These are phyloP conservation scores for Pichia scutulata DNA, from an alignment of 805 yeast species.

Conservation along the genomic window DNA sequence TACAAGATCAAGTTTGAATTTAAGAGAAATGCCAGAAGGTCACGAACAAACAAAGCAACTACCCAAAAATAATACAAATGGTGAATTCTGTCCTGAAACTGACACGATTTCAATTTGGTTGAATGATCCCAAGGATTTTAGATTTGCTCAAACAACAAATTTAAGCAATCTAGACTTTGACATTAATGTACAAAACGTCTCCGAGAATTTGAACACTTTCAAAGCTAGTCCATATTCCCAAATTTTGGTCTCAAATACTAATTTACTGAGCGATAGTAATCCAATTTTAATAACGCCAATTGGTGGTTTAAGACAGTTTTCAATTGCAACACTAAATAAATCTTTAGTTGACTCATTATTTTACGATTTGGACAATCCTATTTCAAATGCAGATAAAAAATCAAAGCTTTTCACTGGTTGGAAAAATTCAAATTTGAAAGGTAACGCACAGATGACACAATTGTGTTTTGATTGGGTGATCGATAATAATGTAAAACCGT, in stretches of 20 bases:
- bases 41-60: too few species aligned
- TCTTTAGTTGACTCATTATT: slow-evolving; percentile 17
- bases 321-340: slow-evolving; percentile 24
- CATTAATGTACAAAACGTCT: neutral
- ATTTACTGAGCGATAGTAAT: slow-evolving; percentile 6
- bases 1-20: slow-evolving; percentile 14
- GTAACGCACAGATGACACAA: slow-evolving; percentile 27
- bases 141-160: slow-evolving; percentile 8
- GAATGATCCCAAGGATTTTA: slow-evolving; percentile 21
- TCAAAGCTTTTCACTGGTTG: slow-evolving; percentile 15
- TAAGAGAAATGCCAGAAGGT: slow-evolving; percentile 2
- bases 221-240: slow-evolving; percentile 13
- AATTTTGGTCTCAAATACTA: slow-evolving; percentile 15
- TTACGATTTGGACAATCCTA: neutral
- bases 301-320: slow-evolving; percentile 36
- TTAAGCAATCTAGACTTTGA: neutral
- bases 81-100: slow-evolving; percentile 25
- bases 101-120: slow-evolving; percentile 24
- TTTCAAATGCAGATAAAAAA: slow-evolving; percentile 11
- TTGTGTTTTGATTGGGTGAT: slow-evolving; percentile 27
- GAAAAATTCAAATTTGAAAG: slow-evolving; percentile 17
- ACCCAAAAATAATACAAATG: neutral
- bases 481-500: slow-evolving; percentile 23
- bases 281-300: slow-evolving; percentile 32
- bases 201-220: slow-evolving; percentile 4